Evolutionary conservation across 768 basidiomycete species (phyloP), one percentile per base, ranked within the genome.

Genomic region (Mycena crocata): DNA sequence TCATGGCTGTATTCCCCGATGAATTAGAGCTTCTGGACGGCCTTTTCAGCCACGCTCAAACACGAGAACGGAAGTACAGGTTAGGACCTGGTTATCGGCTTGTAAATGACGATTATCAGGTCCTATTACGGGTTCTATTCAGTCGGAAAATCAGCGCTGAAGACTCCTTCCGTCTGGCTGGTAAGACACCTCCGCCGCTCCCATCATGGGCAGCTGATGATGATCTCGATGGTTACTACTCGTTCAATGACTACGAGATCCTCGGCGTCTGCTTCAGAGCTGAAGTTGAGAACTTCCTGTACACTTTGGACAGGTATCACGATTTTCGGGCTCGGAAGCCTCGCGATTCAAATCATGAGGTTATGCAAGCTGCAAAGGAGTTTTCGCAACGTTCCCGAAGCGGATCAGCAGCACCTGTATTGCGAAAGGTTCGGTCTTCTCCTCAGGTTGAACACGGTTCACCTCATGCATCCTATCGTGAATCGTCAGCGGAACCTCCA

Each of bases 141-240:
- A 30, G 9, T n/a, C 35, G 32, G 0, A 75, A 69, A 70, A 17
- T 45, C 14, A 74, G 74, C 72, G 65, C 46, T 1, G 71, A 66
- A 2, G 68, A 67, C 7, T 67, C 80, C 2, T 83, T 34, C 44
- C 26, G 31, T 21, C 9, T 45, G 3, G 57, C 19, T n/a, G 57
- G 57, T 17, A 45, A 45, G 19, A 31, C 8, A 5, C 44, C 42
- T 5, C 57, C 57, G 2, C 8, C n/a, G 21, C 46, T 60, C 19
- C 58, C 58, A 10, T 49, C 48, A 3, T 60, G 58, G 58, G 58
- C 34, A 5, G 14, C 5, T 50, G 58, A 60, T n/a, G 58, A 39
- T 1, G 58, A 60, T 74, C 6, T 60, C 2, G n/a, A 23, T 5
- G 46, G 40, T 3, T 23, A 15, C 14, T 60, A 26, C 26, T 9